phyloP scores from a whole-genome alignment of 148 eudicot species.

The Persicaria tinctoria region DNA sequence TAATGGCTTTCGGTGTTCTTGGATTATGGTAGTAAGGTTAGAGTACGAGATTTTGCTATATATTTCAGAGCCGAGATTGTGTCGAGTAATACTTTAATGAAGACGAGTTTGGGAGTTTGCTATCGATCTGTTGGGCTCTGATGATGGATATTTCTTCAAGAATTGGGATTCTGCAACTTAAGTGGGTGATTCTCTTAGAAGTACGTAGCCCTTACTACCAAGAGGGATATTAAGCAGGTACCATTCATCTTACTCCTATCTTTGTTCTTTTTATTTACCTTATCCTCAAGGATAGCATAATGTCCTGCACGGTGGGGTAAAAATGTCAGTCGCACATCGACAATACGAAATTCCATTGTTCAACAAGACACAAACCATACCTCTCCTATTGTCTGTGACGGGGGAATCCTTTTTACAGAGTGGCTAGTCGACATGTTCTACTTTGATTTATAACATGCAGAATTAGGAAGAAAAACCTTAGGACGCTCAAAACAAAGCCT shows the following conservation, averaged over 20 bases:
- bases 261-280: neutral
- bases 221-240: conserved; percentile 80
- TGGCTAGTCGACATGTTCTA: too few species aligned
- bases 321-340: too few species aligned
- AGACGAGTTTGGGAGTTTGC: conserved; percentile 16
- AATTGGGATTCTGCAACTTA: conserved; percentile 40
- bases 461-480: too few species aligned
- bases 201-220: conserved; percentile 23
- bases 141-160: conserved; percentile 54
- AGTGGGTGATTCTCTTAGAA: conserved; percentile 74
- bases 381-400: too few species aligned
- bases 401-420: too few species aligned
- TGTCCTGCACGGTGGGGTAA: too few species aligned
- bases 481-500: too few species aligned
- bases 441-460: too few species aligned
- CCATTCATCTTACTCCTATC: neutral
- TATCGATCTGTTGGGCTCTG: conserved; percentile 36
- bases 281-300: too few species aligned
- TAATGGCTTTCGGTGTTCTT: neutral
- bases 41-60: neutral
- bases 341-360: too few species aligned
- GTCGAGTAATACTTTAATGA: conserved; percentile 13
- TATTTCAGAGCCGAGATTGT: neutral
- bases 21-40: conserved; percentile 4
- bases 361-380: too few species aligned